Base-by-base conservation (phyloP, 164 flowering plant species). In the Annona cherimola region DNA sequence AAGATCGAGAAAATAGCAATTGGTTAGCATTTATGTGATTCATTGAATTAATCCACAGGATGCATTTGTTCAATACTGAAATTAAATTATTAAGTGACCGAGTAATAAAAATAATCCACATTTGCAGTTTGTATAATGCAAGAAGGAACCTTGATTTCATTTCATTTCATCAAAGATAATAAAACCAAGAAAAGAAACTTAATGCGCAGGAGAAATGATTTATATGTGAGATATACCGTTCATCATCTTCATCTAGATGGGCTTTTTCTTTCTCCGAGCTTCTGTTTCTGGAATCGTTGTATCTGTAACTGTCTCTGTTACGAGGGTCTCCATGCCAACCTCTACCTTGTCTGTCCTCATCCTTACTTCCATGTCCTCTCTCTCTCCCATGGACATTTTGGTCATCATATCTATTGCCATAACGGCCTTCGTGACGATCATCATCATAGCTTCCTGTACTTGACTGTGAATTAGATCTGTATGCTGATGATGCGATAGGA, bases 331-430 rank as follows among this genome's bases (percentile, higher is more conserved):
- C 74, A 54, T 86, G 92, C 14, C 88, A 87, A 80, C 86, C 80
- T 77, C 79, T 83, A 50, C 94, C 81, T 75, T 85, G 81, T 54
- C 86, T 80, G 43, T 89, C 93, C 78, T 90, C 96, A 84, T 92
- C 97, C 80, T 82, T 89, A 18, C 74, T 74, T 66, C 91, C 84
- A 76, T 81, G 66, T 57, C 87, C 92, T 68, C 72, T 81, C 26
- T 90, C 97, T 80, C 86, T 86, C 61, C 90, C 97, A 84, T 92
- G 83, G 40, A 90, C 87, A 87, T 85, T 87, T 40, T 83, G 79
- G 71, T 87, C 87, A 76, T 90, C 89, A 54, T 68, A 41, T 50
- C 54, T 43, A 18, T 44, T 16, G n/a, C 74, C 63, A 54, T 72
- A 55, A 65, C 88, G 85, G 63, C 84, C 82, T 76, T 80, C 90